These are phyloP conservation scores for Corchorus capsularis DNA, from an alignment of 345 rosid genomes.

Conservation along the genomic window DNA sequence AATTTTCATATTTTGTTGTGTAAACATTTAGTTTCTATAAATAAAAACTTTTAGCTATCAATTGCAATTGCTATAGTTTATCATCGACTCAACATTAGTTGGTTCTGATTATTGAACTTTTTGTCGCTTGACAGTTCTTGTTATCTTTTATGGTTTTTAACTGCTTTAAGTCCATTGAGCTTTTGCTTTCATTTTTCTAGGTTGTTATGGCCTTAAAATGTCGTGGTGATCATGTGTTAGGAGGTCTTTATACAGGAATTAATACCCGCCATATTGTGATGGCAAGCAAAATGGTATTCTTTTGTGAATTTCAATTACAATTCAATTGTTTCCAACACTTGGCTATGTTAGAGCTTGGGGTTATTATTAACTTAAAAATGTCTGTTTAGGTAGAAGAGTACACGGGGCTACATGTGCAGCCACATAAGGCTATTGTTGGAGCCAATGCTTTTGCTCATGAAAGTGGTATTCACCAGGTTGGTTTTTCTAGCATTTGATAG, in stretches of 20 bases:
- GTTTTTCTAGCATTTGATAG: conserved; percentile 10
- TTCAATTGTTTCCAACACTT: conserved; percentile 7
- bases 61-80: background rate
- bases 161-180: conserved; percentile 8
- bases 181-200: conserved; percentile 31
- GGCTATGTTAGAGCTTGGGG: background rate
- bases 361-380: conserved; percentile 13
- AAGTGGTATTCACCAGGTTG: conserved; percentile 95
- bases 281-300: conserved; percentile 94
- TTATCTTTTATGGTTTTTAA: background rate
- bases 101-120: background rate
- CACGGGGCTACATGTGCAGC: conserved; percentile 83
- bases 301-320: background rate
- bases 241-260: conserved; percentile 82
- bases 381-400: conserved; percentile 81
- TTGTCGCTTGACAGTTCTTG: background rate
- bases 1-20: no score
- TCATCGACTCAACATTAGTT: background rate
- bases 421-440: conserved; percentile 97
- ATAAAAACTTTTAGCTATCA: background rate
- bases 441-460: conserved; percentile 98
- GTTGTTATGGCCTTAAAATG: conserved; percentile 94
- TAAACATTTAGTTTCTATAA: background rate
- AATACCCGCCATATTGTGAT: conserved; percentile 72
- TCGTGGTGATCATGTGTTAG: conserved; percentile 73